Conservation (phyloP, 2,329 filamentous ascomycete genomes). For the Calonectria honghensis region DNA sequence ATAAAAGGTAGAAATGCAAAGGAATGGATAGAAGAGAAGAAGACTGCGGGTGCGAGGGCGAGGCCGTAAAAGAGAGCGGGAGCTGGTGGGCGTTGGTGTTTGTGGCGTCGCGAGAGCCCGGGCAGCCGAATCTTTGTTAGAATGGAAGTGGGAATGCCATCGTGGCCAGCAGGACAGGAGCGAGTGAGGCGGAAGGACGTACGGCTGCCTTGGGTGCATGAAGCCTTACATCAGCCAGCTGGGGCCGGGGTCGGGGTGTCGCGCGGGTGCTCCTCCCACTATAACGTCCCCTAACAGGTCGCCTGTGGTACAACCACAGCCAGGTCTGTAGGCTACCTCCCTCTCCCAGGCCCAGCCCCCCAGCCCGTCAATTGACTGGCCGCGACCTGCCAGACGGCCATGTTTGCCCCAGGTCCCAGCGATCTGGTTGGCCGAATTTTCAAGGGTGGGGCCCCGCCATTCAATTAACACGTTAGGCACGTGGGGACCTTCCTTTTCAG, state of each 20-base stretch:
- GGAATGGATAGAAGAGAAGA: conserved; percentile 46
- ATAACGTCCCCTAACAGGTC: conserved; percentile 21
- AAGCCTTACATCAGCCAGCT: conserved; percentile 44
- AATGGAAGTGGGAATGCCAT: conserved; percentile 53
- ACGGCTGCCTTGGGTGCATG: conserved; percentile 40
- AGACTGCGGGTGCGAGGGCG: conserved; percentile 31
- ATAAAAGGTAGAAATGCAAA: conserved; percentile 40
- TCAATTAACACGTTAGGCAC: conserved; percentile 46
- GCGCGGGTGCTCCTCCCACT: conserved; percentile 21
- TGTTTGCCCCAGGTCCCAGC: conserved; percentile 6
- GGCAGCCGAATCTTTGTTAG: conserved; percentile 39
- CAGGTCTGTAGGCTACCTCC: conserved; percentile 6
- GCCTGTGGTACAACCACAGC: neutral
- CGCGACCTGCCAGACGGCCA: neutral
- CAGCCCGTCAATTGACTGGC: conserved; percentile 23
- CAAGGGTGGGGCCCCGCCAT: conserved; percentile 35
- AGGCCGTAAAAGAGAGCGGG: conserved; percentile 35
- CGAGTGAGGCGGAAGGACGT: conserved; percentile 47
- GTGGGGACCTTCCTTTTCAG: conserved; percentile 50
- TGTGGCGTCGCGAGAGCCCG: conserved; percentile 29
- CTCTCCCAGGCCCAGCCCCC: neutral
- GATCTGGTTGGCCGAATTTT: conserved; percentile 23
- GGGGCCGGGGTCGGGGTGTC: conserved; percentile 27
- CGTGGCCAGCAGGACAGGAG: conserved; percentile 49
- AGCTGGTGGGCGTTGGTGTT: conserved; percentile 29